Percentiles rank a stretch among this genome's conserved stretches.
These are phyloP conservation scores for Xerocomus minutiporus DNA, from an alignment of 1,284 basidiomycete species.

Conservation along the genomic window DNA sequence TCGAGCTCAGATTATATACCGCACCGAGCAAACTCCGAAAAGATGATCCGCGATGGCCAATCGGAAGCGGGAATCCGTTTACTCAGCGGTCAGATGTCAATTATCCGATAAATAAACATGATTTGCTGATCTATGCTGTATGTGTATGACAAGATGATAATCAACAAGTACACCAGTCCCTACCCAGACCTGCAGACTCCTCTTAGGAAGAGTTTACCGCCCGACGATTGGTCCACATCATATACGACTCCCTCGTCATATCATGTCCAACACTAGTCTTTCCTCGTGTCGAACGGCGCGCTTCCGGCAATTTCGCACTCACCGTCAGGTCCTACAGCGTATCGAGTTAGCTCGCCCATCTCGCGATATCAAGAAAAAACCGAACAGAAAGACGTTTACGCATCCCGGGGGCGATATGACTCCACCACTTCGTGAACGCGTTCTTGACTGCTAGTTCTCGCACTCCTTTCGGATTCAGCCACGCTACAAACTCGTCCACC, in stretches of 20 bases:
- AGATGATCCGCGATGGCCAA: constrained; percentile 8
- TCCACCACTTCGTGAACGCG: constrained; percentile 78
- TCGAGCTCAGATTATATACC: neutral
- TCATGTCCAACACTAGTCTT: constrained; percentile 56
- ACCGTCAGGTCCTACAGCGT: constrained; percentile 57
- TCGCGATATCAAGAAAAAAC: constrained; percentile 13
- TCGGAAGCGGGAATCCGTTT: constrained; percentile 1
- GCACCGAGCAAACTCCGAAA: constrained; percentile 20
- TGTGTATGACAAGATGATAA: constrained; percentile 7
- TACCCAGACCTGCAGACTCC: neutral
- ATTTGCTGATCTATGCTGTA: constrained; percentile 17
- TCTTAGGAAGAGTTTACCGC: constrained; percentile 40
- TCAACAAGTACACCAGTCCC: constrained; percentile 1
- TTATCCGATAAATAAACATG: constrained; percentile 20
- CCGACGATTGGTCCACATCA: constrained; percentile 78
- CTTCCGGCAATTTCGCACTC: constrained; percentile 66
- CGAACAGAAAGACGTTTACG: constrained; percentile 67
- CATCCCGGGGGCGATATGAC: constrained; percentile 80
- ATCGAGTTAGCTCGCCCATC: constrained; percentile 7
- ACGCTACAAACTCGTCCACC: constrained; percentile 79
- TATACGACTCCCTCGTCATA: constrained; percentile 71
- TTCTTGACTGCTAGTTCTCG: constrained; percentile 84
- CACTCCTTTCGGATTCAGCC: constrained; percentile 89
- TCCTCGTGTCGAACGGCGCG: constrained; percentile 69
- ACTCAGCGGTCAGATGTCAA: neutral